A percentile compares a stretch with the other conserved stretches of the same genome.
phyloP scores from a whole-genome alignment of 495 filamentous ascomycete genomes.

The Aspergillus indologenus region DNA sequence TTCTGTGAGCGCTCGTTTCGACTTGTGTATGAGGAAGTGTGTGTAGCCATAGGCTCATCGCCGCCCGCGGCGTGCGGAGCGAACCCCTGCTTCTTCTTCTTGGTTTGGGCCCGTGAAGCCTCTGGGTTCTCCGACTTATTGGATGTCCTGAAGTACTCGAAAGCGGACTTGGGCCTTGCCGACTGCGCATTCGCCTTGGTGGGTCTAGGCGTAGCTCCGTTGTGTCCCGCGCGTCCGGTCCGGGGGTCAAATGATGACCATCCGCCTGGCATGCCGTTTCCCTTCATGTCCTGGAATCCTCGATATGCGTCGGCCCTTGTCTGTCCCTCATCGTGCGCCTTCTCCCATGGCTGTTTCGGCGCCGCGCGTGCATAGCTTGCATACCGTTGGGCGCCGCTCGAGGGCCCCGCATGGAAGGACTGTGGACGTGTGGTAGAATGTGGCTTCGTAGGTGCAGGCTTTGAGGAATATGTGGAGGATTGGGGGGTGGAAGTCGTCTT shows the following conservation, averaged over 20 bases:
- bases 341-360: slow-evolving; percentile 35
- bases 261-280: slow-evolving; percentile 23
- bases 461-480: slow-evolving; percentile 27
- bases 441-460: slow-evolving; percentile 30
- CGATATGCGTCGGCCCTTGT: slow-evolving; percentile 56
- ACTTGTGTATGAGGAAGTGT: slow-evolving; percentile 50
- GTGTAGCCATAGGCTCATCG: slow-evolving; percentile 55
- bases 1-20: slow-evolving; percentile 36
- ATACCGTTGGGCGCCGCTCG: slow-evolving; percentile 55
- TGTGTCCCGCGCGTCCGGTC: slow-evolving; percentile 30
- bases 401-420: slow-evolving; percentile 40
- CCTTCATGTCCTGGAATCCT: slow-evolving; percentile 71
- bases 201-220: slow-evolving; percentile 29
- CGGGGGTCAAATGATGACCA: slow-evolving; percentile 43
- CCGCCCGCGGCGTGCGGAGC: slow-evolving; percentile 52
- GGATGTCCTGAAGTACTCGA: slow-evolving; percentile 42
- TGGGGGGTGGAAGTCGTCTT: slow-evolving; percentile 26
- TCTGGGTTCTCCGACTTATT: slow-evolving; percentile 27
- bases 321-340: slow-evolving; percentile 51
- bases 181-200: slow-evolving; percentile 30
- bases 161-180: slow-evolving; percentile 41
- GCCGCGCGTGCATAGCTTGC: slow-evolving; percentile 47
- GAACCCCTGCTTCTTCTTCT: slow-evolving; percentile 51
- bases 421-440: slow-evolving; percentile 25
- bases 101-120: slow-evolving; percentile 38